Base-by-base conservation (phyloP, 495 filamentous ascomycete species). In the Aspergillus ostianus region DNA sequence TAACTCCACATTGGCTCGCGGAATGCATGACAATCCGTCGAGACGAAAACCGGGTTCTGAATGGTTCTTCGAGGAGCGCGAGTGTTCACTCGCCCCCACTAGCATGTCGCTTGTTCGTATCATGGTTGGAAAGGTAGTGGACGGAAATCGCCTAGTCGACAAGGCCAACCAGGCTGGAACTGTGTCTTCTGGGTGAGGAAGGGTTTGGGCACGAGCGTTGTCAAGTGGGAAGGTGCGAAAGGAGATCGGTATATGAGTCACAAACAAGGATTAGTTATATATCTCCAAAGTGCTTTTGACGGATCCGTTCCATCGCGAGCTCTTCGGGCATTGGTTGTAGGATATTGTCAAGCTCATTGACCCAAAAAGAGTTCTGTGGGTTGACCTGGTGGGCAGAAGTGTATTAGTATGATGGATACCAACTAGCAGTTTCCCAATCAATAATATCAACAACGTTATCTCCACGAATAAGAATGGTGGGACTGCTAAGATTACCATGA, bases 371-470 rank as follows among this genome's bases (percentile, higher is more conserved):
- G 47, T 79, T 80, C 17, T 74, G 66, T 12, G 77, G 75, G 58
- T 82, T 84, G 36, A 77, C 81, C 67, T 81, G 70, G 57, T 67
- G 68, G 7, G 81, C 80, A 20, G 78, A 58, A 5, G 77, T 79
- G 48, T 82, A 84, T 70, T 84, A 83, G 61, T 82, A 83, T 10
- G 67, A 64, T 12, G 78, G 80, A 64, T 72, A 79, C 78, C 79
- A 83, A 32, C 77, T 78, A 54, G 77, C 73, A 23, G 72, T 77
- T 68, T 82, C 79, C 80, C 77, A 82, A 65, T 84, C 78, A 68
- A 84, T 68, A 58, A 83, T 82, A 9, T 76, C 79, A 21, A 78
- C 73, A 51, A 79, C 63, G 32, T 73, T 58, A 63, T 74, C 73
- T 10, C 67, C 73, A 26, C 67, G 67, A 18, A 62, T 67, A 44